phyloP scores from a whole-genome alignment of 1,284 basidiomycete species.

The Heterobasidion annosum region DNA sequence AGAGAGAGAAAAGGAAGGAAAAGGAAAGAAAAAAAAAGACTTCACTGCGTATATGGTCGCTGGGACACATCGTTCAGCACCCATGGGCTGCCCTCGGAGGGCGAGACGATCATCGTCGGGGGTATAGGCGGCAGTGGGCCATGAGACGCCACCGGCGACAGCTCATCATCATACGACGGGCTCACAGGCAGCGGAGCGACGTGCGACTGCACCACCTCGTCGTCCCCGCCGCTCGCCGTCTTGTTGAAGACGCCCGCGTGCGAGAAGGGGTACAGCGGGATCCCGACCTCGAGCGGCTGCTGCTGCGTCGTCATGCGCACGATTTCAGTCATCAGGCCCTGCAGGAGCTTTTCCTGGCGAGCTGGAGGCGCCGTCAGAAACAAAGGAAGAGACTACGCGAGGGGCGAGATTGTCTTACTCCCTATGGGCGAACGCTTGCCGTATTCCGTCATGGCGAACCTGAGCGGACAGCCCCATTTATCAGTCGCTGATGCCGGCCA shows the following conservation, averaged over 20 bases:
- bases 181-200: slow-evolving; percentile 23
- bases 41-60: background rate
- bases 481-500: background rate
- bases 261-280: slow-evolving; percentile 74
- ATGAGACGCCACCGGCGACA: slow-evolving; percentile 1
- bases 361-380: slow-evolving; percentile 27
- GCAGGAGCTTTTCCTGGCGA: slow-evolving; percentile 72
- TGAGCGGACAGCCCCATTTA: slow-evolving; percentile 14
- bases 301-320: slow-evolving; percentile 73
- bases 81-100: background rate
- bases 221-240: slow-evolving; percentile 13
- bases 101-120: background rate
- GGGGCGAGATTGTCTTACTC: slow-evolving; percentile 35
- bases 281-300: slow-evolving; percentile 64
- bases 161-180: slow-evolving; percentile 17
- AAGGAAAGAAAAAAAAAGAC: background rate
- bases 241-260: slow-evolving; percentile 51
- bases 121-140: background rate
- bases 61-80: background rate
- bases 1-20: background rate
- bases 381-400: slow-evolving; percentile 3
- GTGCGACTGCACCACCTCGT: slow-evolving; percentile 8
- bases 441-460: slow-evolving; percentile 75
- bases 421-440: slow-evolving; percentile 74
- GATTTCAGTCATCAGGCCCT: slow-evolving; percentile 76